Conservation (phyloP, 208 protist species). For the Porcisia hertigi region DNA sequence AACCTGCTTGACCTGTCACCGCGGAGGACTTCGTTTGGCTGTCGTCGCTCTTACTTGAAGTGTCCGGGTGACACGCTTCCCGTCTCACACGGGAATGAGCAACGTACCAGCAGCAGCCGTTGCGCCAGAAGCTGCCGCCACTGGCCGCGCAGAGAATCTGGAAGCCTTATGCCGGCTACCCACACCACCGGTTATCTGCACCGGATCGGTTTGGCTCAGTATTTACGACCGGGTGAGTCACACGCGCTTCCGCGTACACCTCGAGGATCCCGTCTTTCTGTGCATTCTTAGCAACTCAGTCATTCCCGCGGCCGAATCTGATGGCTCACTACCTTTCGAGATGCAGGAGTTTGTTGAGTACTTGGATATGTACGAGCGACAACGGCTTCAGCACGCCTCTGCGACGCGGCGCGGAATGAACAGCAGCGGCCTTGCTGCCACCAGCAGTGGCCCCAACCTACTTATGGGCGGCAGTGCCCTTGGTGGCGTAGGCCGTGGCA, state of each 20-base stretch:
- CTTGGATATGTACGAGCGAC: conserved; percentile 24
- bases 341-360: conserved; percentile 31
- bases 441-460: conserved; percentile 11
- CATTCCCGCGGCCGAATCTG: conserved; percentile 20
- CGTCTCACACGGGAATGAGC: background rate
- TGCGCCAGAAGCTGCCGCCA: background rate
- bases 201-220: conserved; percentile 16
- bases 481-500: background rate
- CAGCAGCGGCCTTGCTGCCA: conserved; percentile 18
- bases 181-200: conserved; percentile 1
- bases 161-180: background rate
- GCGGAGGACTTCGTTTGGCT: too few relatives aligned
- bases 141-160: background rate
- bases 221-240: conserved; percentile 29
- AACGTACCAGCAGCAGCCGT: background rate
- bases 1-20: too few relatives aligned
- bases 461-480: conserved; percentile 4
- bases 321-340: conserved; percentile 28
- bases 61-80: background rate
- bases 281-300: conserved; percentile 20
- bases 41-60: background rate
- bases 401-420: conserved; percentile 13
- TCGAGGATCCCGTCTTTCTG: conserved; percentile 28
- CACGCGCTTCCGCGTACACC: conserved; percentile 20
- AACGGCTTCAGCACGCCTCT: conserved; percentile 17